These are phyloP conservation scores for Hapsidospora chrysogenum DNA, from an alignment of 495 filamentous ascomycete species.

Conservation along the genomic window DNA sequence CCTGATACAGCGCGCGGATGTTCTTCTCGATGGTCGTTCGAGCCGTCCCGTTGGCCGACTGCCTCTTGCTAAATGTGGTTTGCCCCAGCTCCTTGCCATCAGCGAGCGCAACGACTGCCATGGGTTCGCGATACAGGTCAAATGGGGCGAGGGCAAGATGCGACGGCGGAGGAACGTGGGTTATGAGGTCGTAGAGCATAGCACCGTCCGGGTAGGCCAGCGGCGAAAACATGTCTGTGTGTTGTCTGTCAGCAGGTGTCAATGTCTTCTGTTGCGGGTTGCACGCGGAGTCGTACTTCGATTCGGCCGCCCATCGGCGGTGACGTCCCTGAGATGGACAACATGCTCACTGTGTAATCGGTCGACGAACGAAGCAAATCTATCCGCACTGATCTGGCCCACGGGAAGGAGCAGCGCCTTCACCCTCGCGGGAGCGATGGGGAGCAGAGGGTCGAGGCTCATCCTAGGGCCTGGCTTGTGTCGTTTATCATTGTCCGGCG, in stretches of 20 bases:
- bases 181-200: slow-evolving; percentile 80
- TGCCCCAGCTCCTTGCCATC: slow-evolving; percentile 48
- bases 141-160: slow-evolving; percentile 70
- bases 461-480: slow-evolving; percentile 39
- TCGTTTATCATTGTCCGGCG: slow-evolving; percentile 1
- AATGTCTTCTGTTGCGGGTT: neutral
- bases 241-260: neutral
- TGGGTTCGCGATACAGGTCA: slow-evolving; percentile 65
- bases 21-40: slow-evolving; percentile 27
- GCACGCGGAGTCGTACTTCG: slow-evolving; percentile 44
- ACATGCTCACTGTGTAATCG: slow-evolving; percentile 66
- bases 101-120: slow-evolving; percentile 63
- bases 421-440: slow-evolving; percentile 76
- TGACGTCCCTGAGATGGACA: slow-evolving; percentile 80
- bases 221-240: slow-evolving; percentile 82
- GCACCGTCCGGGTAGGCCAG: slow-evolving; percentile 78
- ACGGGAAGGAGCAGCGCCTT: slow-evolving; percentile 70
- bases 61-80: slow-evolving; percentile 22
- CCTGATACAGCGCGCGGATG: slow-evolving; percentile 38
- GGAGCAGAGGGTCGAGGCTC: slow-evolving; percentile 73
- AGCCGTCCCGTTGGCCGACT: slow-evolving; percentile 21
- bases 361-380: slow-evolving; percentile 63
- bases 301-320: slow-evolving; percentile 70
- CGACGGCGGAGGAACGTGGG: slow-evolving; percentile 57
- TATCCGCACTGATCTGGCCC: slow-evolving; percentile 65